Conservation (phyloP, 306 rosid species). For the Vigna trinervia region DNA sequence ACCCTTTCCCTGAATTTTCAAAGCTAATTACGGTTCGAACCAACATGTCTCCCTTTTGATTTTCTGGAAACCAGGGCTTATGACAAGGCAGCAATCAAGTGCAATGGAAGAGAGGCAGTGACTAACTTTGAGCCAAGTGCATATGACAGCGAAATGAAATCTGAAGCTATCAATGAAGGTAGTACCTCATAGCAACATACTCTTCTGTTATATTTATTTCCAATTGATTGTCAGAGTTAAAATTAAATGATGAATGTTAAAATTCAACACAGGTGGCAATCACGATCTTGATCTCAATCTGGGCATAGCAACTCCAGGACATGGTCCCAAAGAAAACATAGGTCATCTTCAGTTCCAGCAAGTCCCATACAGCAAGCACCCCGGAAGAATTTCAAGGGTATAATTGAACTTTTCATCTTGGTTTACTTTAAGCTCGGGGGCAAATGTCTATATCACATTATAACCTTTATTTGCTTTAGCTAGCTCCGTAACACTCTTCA, state of each 20-base stretch:
- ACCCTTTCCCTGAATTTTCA: conserved; percentile 78
- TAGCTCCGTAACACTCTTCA: conserved; percentile 29
- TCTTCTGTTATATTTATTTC: conserved; percentile 28
- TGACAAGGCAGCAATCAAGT: conserved; percentile 96
- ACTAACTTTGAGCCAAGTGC: conserved; percentile 92
- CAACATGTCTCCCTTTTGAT: conserved; percentile 84
- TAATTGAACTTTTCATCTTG: conserved; percentile 7
- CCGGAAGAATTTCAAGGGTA: conserved; percentile 72
- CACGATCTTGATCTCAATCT: conserved; percentile 91
- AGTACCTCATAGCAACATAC: conserved; percentile 37
- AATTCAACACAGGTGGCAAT: conserved; percentile 56
- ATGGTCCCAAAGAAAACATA: conserved; percentile 56
- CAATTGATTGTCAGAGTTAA: background rate
- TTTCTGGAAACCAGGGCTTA: conserved; percentile 96
- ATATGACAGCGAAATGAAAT: conserved; percentile 71
- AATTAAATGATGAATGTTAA: conserved; percentile 7
- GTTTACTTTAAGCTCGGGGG: conserved; percentile 2
- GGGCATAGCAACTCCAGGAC: conserved; percentile 80
- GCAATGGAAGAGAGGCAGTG: conserved; percentile 97
- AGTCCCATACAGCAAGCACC: conserved; percentile 49
- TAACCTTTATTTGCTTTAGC: conserved; percentile 20
- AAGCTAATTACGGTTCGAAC: conserved; percentile 73
- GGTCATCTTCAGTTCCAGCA: conserved; percentile 65
- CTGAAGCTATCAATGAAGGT: conserved; percentile 71
- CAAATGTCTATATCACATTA: background rate